Conservation (phyloP, 1,284 basidiomycete species). For the Agroathelia rolfsii region DNA sequence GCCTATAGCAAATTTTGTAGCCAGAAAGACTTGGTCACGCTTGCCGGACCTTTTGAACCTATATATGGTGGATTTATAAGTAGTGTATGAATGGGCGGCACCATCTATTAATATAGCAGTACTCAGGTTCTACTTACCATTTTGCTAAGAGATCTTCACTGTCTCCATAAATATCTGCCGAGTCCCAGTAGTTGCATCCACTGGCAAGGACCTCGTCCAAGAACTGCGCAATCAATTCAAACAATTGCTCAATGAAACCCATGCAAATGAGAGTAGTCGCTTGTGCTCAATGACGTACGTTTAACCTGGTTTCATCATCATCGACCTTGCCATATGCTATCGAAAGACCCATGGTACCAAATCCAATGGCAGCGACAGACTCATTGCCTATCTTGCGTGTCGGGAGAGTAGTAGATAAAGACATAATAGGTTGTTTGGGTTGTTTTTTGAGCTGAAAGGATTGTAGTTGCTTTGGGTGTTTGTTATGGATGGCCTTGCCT, state of each 20-base stretch:
- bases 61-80: not conserved
- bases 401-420: constrained; percentile 6
- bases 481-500: too few relatives aligned
- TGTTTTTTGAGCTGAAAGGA: too few relatives aligned
- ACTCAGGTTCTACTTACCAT: constrained; percentile 22
- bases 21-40: constrained; percentile 33
- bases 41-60: constrained; percentile 29
- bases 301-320: constrained; percentile 32
- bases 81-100: too few relatives aligned
- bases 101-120: not conserved
- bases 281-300: constrained; percentile 20
- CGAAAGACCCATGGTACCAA: constrained; percentile 29
- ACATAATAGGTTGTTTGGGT: too few relatives aligned
- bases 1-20: constrained; percentile 32
- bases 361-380: constrained; percentile 24
- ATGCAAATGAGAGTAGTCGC: constrained; percentile 16
- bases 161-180: constrained; percentile 32
- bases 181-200: constrained; percentile 34
- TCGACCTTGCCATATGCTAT: constrained; percentile 23
- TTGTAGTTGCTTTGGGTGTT: too few relatives aligned
- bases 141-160: constrained; percentile 34
- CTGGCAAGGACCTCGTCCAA: constrained; percentile 28
- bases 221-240: constrained; percentile 24
- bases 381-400: constrained; percentile 21
- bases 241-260: too few relatives aligned